phyloP scores from a whole-genome alignment of 495 filamentous ascomycete species.

The Penicillium fimorum region DNA sequence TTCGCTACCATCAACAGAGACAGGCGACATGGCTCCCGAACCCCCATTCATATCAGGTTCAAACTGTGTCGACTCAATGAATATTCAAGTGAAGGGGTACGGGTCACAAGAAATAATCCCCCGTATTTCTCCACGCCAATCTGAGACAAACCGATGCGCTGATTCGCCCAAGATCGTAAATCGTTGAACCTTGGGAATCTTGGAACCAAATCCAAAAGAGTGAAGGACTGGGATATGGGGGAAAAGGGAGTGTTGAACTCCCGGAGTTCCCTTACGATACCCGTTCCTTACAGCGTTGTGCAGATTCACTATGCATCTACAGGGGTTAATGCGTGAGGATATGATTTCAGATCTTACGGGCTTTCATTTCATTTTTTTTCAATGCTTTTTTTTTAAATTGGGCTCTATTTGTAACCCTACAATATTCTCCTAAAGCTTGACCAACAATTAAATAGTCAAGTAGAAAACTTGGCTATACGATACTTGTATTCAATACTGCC shows the following conservation, averaged over 20 bases:
- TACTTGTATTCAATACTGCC: background rate
- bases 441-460: background rate
- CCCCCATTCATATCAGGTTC: conserved; percentile 56
- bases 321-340: background rate
- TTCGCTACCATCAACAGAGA: conserved; percentile 80
- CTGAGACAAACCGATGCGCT: conserved; percentile 18
- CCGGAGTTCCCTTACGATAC: conserved; percentile 23
- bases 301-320: background rate
- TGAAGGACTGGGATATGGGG: conserved; percentile 23
- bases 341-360: background rate
- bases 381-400: background rate
- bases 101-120: conserved; percentile 2
- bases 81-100: background rate
- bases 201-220: conserved; percentile 27
- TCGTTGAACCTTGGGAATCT: too few species aligned
- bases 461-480: background rate
- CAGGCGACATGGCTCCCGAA: conserved; percentile 73
- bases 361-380: background rate
- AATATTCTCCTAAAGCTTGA: background rate
- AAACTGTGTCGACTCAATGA: conserved; percentile 6
- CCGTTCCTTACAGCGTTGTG: conserved; percentile 6
- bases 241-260: conserved; percentile 19
- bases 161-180: too few species aligned
- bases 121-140: conserved; percentile 17
- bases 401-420: background rate